Evolutionary conservation across 129 eudicot genomes (phyloP).

Genomic region (Artemisia argyi): DNA sequence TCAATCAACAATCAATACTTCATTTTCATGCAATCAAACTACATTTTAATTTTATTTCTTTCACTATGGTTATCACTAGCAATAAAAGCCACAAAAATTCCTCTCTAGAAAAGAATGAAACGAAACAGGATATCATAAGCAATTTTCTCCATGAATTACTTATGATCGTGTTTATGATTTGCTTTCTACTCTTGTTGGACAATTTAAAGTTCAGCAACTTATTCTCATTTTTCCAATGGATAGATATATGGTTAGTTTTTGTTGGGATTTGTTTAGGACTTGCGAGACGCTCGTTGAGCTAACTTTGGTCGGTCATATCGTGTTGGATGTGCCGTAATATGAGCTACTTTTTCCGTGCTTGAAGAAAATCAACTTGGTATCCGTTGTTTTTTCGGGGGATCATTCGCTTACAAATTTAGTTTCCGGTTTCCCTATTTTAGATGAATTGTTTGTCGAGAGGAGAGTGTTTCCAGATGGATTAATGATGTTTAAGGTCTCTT

Average conservation of each 20-base stretch:
- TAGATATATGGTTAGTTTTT: constrained; percentile 7
- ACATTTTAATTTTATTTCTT: too few relatives aligned
- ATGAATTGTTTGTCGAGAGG: constrained; percentile 29
- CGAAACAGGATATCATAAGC: too few relatives aligned
- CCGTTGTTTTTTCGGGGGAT: constrained; percentile 6
- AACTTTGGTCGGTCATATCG: constrained; percentile 15
- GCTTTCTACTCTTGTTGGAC: neutral
- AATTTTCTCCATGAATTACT: too few relatives aligned
- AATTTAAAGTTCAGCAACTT: constrained; percentile 10
- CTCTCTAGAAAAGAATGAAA: too few relatives aligned
- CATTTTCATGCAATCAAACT: too few relatives aligned
- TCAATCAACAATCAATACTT: too few relatives aligned
- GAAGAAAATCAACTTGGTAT: constrained; percentile 14
- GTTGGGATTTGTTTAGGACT: constrained; percentile 22
- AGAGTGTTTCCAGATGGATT: neutral
- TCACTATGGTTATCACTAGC: too few relatives aligned
- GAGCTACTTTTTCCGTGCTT: constrained; percentile 22
- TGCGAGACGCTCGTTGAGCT: constrained; percentile 21
- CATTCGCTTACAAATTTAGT: constrained; percentile 16
- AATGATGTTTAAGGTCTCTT: neutral
- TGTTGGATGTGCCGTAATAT: constrained; percentile 18
- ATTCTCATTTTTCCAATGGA: constrained; percentile 17
- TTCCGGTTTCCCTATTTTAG: constrained; percentile 23
- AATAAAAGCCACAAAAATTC: too few relatives aligned
- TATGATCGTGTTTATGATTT: constrained; percentile 18